Evolutionary conservation across 2,329 filamentous ascomycete genomes (phyloP), one percentile per base, ranked within the genome.

Genomic region (Verticillium isaacii): DNA sequence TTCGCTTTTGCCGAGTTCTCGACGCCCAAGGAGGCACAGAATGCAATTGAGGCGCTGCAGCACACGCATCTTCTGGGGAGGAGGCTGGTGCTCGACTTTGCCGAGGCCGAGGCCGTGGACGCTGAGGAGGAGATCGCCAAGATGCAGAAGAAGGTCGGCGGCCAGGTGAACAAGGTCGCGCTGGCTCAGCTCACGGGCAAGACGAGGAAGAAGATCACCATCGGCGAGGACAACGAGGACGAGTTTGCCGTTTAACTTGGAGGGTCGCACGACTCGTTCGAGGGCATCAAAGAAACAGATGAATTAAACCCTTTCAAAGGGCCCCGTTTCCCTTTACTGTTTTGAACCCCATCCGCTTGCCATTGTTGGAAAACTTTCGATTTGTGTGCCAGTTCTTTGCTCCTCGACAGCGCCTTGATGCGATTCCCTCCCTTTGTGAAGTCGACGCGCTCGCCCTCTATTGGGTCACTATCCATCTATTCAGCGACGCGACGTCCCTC

Each of bases 1-100:
- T 99, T 97, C 77, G 95, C 93, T 60, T 99, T 99, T 82, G 94
- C 93, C 56, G 93, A 98, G 73, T 99, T 98, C 77, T 88, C 93
- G 66, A 97, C 92, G 66, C 85, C 92, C 66, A 89, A 91, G 67
- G 95, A 99, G 80, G 95, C 95, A 65, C 81, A 85, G 73, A 96
- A 93, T 77, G 95, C 95, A 59, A 89, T 98, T 82, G 91, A 93
- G 69, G 91, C 95, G 60, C 83, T 99, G 68, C 89, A 89, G 73
- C 92, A 96, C 75, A 98, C 95, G 55, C 95, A 99, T 85, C 81
- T 99, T 71, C 83, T 98, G 61, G 95, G 95, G 61, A 88, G 95
- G 64, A 89, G 90, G 71, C 82, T 99, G 69, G 92, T 98, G 61
- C 83, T 99, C 64, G 92, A 97, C 73, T 98, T 93, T 78, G 94